A percentile compares a stretch with the other conserved stretches of the same genome.
phyloP scores from a whole-genome alignment of 2,329 filamentous ascomycete species.

The Fusarium sp. region DNA sequence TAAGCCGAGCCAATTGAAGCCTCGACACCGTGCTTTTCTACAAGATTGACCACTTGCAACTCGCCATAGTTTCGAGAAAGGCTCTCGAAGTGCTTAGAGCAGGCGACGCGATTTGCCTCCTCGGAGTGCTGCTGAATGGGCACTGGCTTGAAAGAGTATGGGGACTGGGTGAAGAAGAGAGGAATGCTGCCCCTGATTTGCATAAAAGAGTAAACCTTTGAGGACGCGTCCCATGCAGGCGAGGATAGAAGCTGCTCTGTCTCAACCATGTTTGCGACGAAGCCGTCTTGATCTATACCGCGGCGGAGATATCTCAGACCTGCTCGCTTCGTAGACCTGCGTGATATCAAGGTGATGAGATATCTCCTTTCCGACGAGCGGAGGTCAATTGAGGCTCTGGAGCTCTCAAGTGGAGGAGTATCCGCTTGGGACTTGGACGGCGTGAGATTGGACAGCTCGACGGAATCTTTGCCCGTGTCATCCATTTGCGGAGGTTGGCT shows the following conservation, averaged over 20 bases:
- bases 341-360: constrained; percentile 90
- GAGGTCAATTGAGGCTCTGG: constrained; percentile 53
- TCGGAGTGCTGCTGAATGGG: constrained; percentile 85
- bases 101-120: constrained; percentile 82
- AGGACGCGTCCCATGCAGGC: constrained; percentile 70
- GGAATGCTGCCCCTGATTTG: constrained; percentile 94
- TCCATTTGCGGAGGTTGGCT: constrained; percentile 68
- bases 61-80: constrained; percentile 78
- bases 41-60: constrained; percentile 83
- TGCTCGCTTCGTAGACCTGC: constrained; percentile 85
- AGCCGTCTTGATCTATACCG: constrained; percentile 90
- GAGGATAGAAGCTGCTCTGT: constrained; percentile 92
- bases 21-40: constrained; percentile 90
- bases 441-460: constrained; percentile 58
- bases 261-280: constrained; percentile 91
- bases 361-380: constrained; percentile 69
- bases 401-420: constrained; percentile 42
- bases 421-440: constrained; percentile 43
- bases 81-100: constrained; percentile 81
- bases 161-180: constrained; percentile 93
- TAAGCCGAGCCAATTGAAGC: constrained; percentile 82
- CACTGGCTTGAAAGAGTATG: constrained; percentile 91
- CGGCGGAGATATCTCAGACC: constrained; percentile 91
- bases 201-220: constrained; percentile 82
- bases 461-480: constrained; percentile 57